These are phyloP conservation scores for Sicyos edulis DNA, from an alignment of 306 rosid species.

Conservation along the genomic window DNA sequence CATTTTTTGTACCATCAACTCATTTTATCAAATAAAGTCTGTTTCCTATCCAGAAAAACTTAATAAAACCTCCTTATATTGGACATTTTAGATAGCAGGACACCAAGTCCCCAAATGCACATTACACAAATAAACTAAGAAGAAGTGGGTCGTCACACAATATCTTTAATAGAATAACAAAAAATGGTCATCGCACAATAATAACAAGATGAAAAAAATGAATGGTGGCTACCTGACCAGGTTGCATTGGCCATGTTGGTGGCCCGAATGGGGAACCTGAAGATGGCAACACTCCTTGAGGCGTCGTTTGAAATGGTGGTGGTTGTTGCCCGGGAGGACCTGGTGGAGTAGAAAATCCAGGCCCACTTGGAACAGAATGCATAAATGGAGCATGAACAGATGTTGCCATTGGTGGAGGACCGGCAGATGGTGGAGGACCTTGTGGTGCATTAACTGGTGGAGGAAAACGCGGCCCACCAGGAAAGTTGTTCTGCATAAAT, in stretches of 20 bases:
- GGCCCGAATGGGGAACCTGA: conserved; percentile 51
- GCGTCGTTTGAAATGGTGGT: conserved; percentile 44
- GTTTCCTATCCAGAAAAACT: not conserved
- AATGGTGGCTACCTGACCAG: conserved; percentile 53
- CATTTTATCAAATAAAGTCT: not conserved
- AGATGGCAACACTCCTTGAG: conserved; percentile 51
- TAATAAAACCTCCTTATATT: not conserved
- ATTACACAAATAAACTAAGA: conserved; percentile 4
- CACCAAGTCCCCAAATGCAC: not conserved
- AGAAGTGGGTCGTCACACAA: not conserved
- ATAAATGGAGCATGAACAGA: conserved; percentile 31
- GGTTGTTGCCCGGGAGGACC: conserved; percentile 50
- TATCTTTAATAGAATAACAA: not conserved
- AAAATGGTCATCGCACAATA: not conserved
- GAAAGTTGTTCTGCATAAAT: conserved; percentile 42
- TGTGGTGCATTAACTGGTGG: conserved; percentile 27
- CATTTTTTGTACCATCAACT: not conserved
- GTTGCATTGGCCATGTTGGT: conserved; percentile 70
- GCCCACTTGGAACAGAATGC: conserved; percentile 29
- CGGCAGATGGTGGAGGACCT: conserved; percentile 27
- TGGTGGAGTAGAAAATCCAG: conserved; percentile 35
- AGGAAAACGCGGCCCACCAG: conserved; percentile 62
- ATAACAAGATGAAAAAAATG: not conserved
- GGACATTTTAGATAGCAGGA: not conserved
- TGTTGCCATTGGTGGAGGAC: conserved; percentile 32